Evolutionary conservation across 2,329 filamentous ascomycete species (phyloP).

Genomic region (Neurospora crassa): DNA sequence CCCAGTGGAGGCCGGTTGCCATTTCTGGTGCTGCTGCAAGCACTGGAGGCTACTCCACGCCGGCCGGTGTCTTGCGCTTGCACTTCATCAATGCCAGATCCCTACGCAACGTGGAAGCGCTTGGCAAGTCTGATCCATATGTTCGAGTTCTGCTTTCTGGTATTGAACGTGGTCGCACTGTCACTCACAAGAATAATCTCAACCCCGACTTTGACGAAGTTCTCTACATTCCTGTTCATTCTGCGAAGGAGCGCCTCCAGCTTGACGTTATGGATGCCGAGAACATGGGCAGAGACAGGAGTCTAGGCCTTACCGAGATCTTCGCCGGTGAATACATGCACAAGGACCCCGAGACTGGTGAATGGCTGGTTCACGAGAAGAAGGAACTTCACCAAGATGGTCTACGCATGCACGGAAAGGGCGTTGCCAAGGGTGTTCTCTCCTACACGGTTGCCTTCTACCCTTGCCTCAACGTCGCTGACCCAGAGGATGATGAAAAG

Average conservation of each 20-base stretch:
- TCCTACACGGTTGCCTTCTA: slow-evolving; percentile 84
- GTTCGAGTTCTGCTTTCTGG: slow-evolving; percentile 81
- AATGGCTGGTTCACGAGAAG: slow-evolving; percentile 68
- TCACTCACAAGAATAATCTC: slow-evolving; percentile 92
- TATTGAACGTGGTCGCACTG: slow-evolving; percentile 81
- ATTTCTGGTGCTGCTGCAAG: slow-evolving; percentile 67
- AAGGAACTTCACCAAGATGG: slow-evolving; percentile 59
- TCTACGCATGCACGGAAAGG: slow-evolving; percentile 65
- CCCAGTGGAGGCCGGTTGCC: slow-evolving; percentile 93
- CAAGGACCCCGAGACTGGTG: slow-evolving; percentile 62
- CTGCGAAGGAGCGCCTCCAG: slow-evolving; percentile 68
- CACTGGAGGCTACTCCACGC: slow-evolving; percentile 82
- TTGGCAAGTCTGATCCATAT: slow-evolving; percentile 97
- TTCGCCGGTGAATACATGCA: slow-evolving; percentile 67
- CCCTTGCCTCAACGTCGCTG: slow-evolving; percentile 75
- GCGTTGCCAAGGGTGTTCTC: slow-evolving; percentile 67
- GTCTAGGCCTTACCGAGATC: slow-evolving; percentile 73
- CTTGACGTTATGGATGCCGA: slow-evolving; percentile 97
- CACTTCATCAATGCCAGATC: slow-evolving; percentile 79
- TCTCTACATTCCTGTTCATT: slow-evolving; percentile 86
- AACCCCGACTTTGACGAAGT: slow-evolving; percentile 95
- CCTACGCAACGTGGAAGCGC: slow-evolving; percentile 83
- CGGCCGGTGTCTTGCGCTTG: slow-evolving; percentile 89
- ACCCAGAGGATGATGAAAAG: slow-evolving; percentile 62
- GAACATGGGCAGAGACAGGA: slow-evolving; percentile 81